Percentiles rank a stretch among this genome's conserved stretches.
Evolutionary conservation across 2,329 filamentous ascomycete species (phyloP).

Genomic region (Epichloe glyceriae): DNA sequence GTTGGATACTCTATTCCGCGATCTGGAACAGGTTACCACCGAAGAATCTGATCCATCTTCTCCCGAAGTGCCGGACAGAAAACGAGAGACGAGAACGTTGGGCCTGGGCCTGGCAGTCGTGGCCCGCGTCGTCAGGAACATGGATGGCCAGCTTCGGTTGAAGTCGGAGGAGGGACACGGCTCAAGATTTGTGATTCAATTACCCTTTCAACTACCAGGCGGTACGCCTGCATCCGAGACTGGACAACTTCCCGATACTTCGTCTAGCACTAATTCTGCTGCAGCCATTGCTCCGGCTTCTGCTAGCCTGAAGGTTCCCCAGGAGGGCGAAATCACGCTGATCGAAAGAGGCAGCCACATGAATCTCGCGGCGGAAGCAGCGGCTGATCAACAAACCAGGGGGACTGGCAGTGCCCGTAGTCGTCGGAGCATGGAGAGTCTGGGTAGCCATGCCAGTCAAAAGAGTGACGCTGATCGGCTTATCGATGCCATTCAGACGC

Average conservation of each 20-base stretch:
- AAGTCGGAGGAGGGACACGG: slow-evolving; percentile 76
- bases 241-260: slow-evolving; percentile 3
- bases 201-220: slow-evolving; percentile 56
- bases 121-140: slow-evolving; percentile 75
- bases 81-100: slow-evolving; percentile 34
- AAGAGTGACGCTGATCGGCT: slow-evolving; percentile 54
- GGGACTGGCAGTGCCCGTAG: slow-evolving; percentile 12
- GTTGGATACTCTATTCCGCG: slow-evolving; percentile 43
- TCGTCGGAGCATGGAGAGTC: slow-evolving; percentile 26
- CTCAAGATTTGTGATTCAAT: slow-evolving; percentile 66
- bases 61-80: slow-evolving; percentile 15
- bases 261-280: slow-evolving; percentile 4
- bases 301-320: slow-evolving; percentile 15
- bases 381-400: slow-evolving; percentile 2
- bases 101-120: slow-evolving; percentile 81
- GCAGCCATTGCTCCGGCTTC: slow-evolving; percentile 11
- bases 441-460: slow-evolving; percentile 33
- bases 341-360: slow-evolving; percentile 33
- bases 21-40: slow-evolving; percentile 44
- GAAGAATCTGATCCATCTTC: slow-evolving; percentile 24
- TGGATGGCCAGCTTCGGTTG: slow-evolving; percentile 75
- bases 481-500: slow-evolving; percentile 58
- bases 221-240: slow-evolving; percentile 18
- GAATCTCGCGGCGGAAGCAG: slow-evolving; percentile 9
- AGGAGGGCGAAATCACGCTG: slow-evolving; percentile 46